phyloP scores from a whole-genome alignment of 2,329 filamentous ascomycete genomes.

The Penicillium italicum region DNA sequence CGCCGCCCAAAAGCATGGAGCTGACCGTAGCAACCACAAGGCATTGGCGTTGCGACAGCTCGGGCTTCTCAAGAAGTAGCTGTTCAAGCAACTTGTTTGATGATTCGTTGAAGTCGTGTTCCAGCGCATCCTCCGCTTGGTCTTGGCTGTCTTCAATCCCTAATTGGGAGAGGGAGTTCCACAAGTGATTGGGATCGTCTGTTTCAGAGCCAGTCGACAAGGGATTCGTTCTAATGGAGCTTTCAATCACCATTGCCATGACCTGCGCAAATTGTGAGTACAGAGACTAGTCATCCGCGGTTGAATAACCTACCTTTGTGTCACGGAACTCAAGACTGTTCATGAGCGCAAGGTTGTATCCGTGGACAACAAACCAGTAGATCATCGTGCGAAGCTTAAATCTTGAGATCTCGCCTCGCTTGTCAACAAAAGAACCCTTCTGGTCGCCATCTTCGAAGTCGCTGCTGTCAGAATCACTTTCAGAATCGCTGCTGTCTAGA shows the following conservation, averaged over 20 bases:
- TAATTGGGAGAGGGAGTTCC: not conserved
- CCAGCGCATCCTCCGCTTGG: not conserved
- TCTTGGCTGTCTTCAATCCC: not conserved
- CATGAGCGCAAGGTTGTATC: constrained; percentile 61
- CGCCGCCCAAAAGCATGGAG: constrained; percentile 10
- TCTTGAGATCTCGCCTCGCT: constrained; percentile 12
- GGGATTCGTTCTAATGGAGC: constrained; percentile 1
- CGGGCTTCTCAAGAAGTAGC: not conserved
- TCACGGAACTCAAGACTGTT: constrained; percentile 62
- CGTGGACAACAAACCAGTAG: constrained; percentile 52
- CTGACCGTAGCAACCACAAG: constrained; percentile 17
- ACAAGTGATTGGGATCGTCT: not conserved
- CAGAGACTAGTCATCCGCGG: not conserved
- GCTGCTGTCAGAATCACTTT: not conserved
- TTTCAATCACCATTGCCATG: constrained; percentile 22
- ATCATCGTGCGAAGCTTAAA: constrained; percentile 50
- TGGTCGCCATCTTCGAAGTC: not conserved
- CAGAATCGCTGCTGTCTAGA: not conserved
- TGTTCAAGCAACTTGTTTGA: not conserved
- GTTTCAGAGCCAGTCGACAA: not conserved
- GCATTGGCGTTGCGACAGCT: constrained; percentile 23
- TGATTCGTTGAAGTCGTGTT: not conserved
- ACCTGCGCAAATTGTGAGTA: constrained; percentile 14
- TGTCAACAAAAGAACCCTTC: not conserved
- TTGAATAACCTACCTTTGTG: constrained; percentile 51